Conservation (phyloP, 805 yeast genomes). For the Ascoidea asiatica region DNA sequence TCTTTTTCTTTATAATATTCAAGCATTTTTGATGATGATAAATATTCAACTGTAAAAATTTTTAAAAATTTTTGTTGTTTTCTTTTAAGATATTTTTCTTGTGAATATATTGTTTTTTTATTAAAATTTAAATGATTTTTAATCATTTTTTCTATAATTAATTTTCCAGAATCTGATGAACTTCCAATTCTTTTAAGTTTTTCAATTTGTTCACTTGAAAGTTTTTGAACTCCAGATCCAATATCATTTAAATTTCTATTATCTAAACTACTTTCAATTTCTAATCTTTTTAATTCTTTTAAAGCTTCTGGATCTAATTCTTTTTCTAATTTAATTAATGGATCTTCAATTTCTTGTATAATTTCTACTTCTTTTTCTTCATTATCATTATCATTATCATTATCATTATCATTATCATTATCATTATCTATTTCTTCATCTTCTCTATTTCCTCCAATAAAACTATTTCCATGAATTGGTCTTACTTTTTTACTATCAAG, state of each 20-base stretch:
- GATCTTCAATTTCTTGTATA: slow-evolving; percentile 16
- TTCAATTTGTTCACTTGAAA: slow-evolving; percentile 75
- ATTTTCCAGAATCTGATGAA: slow-evolving; percentile 49
- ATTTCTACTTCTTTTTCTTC: slow-evolving; percentile 24
- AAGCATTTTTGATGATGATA: slow-evolving; percentile 58
- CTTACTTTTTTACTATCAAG: slow-evolving; percentile 36
- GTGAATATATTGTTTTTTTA: slow-evolving; percentile 79
- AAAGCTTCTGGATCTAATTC: too few species aligned
- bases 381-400: slow-evolving; percentile 15
- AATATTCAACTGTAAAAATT: slow-evolving; percentile 67
- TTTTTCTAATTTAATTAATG: slow-evolving; percentile 17
- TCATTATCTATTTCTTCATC: slow-evolving; percentile 17
- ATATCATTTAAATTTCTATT: slow-evolving; percentile 55
- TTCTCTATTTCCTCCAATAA: slow-evolving; percentile 16
- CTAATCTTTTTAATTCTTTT: slow-evolving; percentile 13
- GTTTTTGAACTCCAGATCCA: slow-evolving; percentile 58
- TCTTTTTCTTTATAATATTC: slow-evolving; percentile 75
- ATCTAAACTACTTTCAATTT: slow-evolving; percentile 26
- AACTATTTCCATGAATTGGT: slow-evolving; percentile 31
- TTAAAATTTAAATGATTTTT: slow-evolving; percentile 78
- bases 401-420: slow-evolving; percentile 15
- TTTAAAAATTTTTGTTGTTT: slow-evolving; percentile 86
- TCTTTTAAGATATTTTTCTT: slow-evolving; percentile 82
- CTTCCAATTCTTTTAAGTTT: slow-evolving; percentile 59
- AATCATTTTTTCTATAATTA: slow-evolving; percentile 70